Evolutionary conservation across 1,139 yeast genomes (phyloP).

Genomic region (Yamadazyma dushanensis): DNA sequence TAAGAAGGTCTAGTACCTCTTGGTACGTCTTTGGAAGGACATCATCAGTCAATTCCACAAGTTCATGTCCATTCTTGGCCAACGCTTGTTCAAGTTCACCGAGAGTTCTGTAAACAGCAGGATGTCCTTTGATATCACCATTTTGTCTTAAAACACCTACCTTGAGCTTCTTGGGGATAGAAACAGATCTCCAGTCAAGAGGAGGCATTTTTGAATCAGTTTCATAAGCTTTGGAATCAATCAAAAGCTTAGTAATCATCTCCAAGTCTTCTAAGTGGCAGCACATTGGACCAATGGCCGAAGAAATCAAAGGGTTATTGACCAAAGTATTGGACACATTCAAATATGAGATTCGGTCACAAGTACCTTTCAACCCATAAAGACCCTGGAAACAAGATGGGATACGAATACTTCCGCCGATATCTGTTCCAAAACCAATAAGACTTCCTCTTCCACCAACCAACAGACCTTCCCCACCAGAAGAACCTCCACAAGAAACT

Average conservation of each 20-base stretch:
- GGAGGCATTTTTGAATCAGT: conserved; percentile 20
- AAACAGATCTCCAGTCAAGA: conserved; percentile 14
- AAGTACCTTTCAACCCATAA: conserved; percentile 9
- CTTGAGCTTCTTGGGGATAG: conserved; percentile 7
- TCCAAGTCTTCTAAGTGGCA: conserved; percentile 29
- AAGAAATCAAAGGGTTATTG: conserved; percentile 18
- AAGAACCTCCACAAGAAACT: conserved; percentile 34
- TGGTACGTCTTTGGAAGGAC: conserved; percentile 37
- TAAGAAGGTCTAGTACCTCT: conserved; percentile 35
- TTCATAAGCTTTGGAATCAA: conserved; percentile 19
- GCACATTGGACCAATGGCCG: conserved; percentile 35
- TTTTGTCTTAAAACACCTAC: conserved; percentile 8
- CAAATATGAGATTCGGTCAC: conserved; percentile 13
- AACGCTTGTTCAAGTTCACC: conserved; percentile 2
- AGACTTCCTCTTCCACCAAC: conserved; percentile 35
- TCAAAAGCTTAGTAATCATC: conserved; percentile 17
- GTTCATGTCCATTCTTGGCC: conserved; percentile 7
- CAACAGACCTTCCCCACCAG: conserved; percentile 40
- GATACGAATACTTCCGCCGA: conserved; percentile 58
- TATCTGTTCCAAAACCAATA: conserved; percentile 55
- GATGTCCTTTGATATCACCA: conserved; percentile 6
- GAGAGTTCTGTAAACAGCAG: conserved; percentile 9
- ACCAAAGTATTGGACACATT: conserved; percentile 14
- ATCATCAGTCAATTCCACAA: conserved; percentile 23
- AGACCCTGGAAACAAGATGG: conserved; percentile 18